A percentile compares a stretch with the other conserved stretches of the same genome.
Conservation (phyloP, 495 filamentous ascomycete species). For the Neurospora sublineolata region DNA sequence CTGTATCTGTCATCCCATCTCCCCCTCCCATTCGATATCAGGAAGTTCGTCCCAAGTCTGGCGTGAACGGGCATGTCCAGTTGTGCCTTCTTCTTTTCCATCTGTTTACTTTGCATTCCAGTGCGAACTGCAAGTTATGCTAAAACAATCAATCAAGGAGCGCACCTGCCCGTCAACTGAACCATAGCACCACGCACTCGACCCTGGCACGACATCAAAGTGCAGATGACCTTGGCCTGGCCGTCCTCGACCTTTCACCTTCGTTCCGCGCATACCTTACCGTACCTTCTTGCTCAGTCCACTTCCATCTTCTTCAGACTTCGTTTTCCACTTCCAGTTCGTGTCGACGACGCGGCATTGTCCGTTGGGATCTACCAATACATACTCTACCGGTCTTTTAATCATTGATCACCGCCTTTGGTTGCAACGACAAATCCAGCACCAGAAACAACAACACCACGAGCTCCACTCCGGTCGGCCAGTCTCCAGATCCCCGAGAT, state of each 20-base stretch:
- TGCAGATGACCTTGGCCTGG: background rate
- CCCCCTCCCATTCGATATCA: background rate
- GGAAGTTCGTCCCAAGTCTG: background rate
- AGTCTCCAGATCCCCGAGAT: background rate
- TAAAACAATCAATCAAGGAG: background rate
- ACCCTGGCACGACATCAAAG: background rate
- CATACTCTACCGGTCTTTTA: background rate
- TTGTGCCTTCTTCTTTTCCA: background rate
- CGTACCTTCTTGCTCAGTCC: background rate
- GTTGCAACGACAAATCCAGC: background rate
- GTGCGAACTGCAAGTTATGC: background rate
- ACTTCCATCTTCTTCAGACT: background rate
- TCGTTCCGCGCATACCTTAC: background rate
- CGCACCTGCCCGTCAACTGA: background rate
- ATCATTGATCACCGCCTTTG: background rate
- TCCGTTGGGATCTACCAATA: background rate
- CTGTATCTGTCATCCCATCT: background rate
- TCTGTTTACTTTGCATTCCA: background rate
- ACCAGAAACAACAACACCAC: background rate
- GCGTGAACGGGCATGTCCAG: background rate
- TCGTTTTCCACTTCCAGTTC: background rate
- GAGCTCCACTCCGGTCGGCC: background rate
- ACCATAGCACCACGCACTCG: background rate
- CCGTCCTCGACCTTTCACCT: background rate
- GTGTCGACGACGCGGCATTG: background rate